Evolutionary conservation across 1,284 basidiomycete genomes (phyloP), one percentile per base, ranked within the genome.

Genomic region (Apiotrichum sp.): DNA sequence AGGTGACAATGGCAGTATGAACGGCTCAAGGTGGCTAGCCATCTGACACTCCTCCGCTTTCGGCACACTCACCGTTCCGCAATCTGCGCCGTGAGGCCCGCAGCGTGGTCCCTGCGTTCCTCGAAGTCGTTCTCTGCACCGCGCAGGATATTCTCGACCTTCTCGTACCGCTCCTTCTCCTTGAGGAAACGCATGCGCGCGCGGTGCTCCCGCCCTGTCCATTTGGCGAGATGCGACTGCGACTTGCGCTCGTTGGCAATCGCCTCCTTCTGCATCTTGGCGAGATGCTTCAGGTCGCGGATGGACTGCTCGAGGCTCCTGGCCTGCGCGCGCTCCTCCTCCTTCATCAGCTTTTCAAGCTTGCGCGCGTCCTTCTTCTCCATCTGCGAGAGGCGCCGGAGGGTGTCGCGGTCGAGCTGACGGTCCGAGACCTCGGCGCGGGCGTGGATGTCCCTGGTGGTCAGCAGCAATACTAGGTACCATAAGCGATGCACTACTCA

Each of bases 161-260:
- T 64, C 58, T 75, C 75, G 58, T 75, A 77, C 38, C 66, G 65
- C 65, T 77, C 75, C 67, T 76, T 75, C 61, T 75, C 72, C 62
- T 75, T 77, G 50, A 77, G 59, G 65, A 75, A 77, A 39, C 73
- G 64, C 52, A 73, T 65, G 50, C 75, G 64, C 40, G 76, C 68
- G 62, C 74, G 76, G 68, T 79, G 75, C 62, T 78, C 77, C 22
- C 66, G 65, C 43, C 62, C 56, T 7, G 73, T 71, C 61, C 72
- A 75, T 61, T 77, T 78, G 51, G 69, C 62, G 33, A 78, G 70
- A n/a, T 65, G 59, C 45, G 58, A 47, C 56, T 77, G 73, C 7
- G 71, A 71, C 58, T 74, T 73, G 45, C 74, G 69, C 62, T 80
- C 78, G 22, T 72, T 67, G 50, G 64, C 32, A 9, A 71, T 70